Percentiles rank a stretch among this genome's conserved stretches.
Conservation (phyloP, 73 alveolate genomes). For the Uronychia setigera region DNA sequence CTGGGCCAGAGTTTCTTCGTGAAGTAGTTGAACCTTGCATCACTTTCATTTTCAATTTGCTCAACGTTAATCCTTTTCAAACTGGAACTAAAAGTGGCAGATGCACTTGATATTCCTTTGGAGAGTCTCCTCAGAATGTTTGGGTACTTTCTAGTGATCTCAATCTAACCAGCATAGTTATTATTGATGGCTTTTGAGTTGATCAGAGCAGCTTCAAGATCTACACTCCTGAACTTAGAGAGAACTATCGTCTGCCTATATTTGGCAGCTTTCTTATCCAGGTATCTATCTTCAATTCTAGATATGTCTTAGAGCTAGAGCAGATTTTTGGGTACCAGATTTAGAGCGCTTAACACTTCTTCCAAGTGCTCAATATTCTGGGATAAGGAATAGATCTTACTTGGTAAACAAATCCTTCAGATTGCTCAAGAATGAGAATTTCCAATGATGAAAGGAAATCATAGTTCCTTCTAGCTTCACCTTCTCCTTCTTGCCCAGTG, state of each 20-base stretch:
- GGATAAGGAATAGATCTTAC: too few species aligned
- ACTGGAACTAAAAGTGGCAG: too few species aligned
- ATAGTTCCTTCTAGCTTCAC: constrained; percentile 72
- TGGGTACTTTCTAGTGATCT: constrained; percentile 55
- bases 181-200: constrained; percentile 48
- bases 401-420: constrained; percentile 83
- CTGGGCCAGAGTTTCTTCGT: constrained; percentile 83
- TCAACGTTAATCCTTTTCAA: constrained; percentile 54
- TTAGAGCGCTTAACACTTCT: constrained; percentile 75
- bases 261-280: constrained; percentile 57
- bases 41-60: constrained; percentile 72
- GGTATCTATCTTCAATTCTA: constrained; percentile 78
- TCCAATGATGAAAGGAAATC: constrained; percentile 84
- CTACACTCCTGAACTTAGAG: constrained; percentile 75
- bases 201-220: constrained; percentile 67
- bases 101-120: too few species aligned
- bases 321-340: constrained; percentile 79
- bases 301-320: constrained; percentile 75
- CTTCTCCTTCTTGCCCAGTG: constrained; percentile 79
- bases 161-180: constrained; percentile 66
- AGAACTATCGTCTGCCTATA: constrained; percentile 76
- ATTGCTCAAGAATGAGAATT: constrained; percentile 78
- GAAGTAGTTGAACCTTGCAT: constrained; percentile 80
- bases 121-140: too few species aligned
- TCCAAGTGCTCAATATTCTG: constrained; percentile 89